Evolutionary conservation across 495 filamentous ascomycete genomes (phyloP).

Genomic region (Choiromyces venosus): DNA sequence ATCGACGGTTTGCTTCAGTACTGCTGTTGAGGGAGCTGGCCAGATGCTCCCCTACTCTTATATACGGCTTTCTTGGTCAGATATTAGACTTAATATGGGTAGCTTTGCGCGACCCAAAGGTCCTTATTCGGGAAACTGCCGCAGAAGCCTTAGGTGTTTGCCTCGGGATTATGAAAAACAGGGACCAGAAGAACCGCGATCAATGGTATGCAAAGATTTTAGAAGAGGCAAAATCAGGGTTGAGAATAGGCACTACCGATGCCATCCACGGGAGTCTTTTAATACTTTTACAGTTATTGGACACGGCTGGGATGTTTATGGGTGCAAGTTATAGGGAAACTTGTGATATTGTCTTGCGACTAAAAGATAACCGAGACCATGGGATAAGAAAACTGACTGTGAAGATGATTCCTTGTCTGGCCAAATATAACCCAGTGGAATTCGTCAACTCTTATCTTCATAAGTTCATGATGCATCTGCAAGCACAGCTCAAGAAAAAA

Average conservation of each 20-base stretch:
- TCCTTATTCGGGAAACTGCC: conserved; percentile 84
- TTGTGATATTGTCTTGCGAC: conserved; percentile 81
- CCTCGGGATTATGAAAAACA: conserved; percentile 85
- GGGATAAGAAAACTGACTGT: conserved; percentile 85
- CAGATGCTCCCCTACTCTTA: conserved; percentile 81
- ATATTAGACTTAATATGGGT: conserved; percentile 96
- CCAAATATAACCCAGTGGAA: conserved; percentile 79
- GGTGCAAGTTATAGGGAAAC: conserved; percentile 77
- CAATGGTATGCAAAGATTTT: conserved; percentile 83
- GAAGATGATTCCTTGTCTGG: conserved; percentile 82
- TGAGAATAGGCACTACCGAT: conserved; percentile 74
- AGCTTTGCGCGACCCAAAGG: conserved; percentile 77
- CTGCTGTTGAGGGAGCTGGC: conserved; percentile 84
- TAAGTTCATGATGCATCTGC: conserved; percentile 93
- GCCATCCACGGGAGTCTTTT: conserved; percentile 86
- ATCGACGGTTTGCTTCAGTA: conserved; percentile 83
- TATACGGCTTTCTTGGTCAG: conserved; percentile 83
- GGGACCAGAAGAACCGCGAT: conserved; percentile 77
- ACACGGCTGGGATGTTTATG: conserved; percentile 98
- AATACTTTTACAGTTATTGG: conserved; percentile 80
- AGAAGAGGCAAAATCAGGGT: conserved; percentile 69
- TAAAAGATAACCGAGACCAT: conserved; percentile 84
- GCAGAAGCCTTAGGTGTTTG: conserved; percentile 86
- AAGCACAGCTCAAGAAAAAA: conserved; percentile 89
- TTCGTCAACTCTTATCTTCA: conserved; percentile 80